These are phyloP conservation scores for Leishmania mexicana DNA, from an alignment of 208 protist genomes.

Conservation along the genomic window DNA sequence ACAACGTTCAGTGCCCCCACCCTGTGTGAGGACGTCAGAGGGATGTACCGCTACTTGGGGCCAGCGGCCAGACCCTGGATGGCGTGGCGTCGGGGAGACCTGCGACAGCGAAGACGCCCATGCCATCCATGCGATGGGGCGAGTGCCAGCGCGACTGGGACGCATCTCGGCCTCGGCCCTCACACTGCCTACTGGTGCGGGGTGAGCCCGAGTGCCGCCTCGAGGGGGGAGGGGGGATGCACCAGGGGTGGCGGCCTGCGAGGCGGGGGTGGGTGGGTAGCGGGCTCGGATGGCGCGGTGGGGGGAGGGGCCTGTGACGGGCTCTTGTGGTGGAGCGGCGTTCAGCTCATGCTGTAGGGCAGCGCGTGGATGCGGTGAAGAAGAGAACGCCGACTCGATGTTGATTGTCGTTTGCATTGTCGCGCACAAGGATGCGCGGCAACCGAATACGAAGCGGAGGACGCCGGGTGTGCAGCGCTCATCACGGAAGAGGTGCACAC, in stretches of 20 bases:
- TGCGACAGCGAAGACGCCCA: neutral
- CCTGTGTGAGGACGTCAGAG: neutral
- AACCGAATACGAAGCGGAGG: neutral
- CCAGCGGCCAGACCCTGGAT: neutral
- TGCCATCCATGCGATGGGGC: neutral
- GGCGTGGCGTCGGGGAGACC: neutral
- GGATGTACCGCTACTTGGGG: neutral
- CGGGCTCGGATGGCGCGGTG: too few relatives aligned
- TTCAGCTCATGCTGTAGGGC: neutral
- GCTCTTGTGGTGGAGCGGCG: too few relatives aligned
- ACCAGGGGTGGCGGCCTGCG: neutral
- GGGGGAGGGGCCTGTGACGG: too few relatives aligned
- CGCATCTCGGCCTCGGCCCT: neutral
- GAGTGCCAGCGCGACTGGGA: neutral
- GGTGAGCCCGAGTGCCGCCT: too few relatives aligned
- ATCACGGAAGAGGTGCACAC: neutral
- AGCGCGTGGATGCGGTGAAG: neutral
- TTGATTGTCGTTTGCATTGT: neutral
- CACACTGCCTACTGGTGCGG: neutral
- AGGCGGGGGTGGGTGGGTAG: neutral
- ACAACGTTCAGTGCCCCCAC: neutral
- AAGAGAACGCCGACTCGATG: neutral
- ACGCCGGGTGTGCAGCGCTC: neutral
- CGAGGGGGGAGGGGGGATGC: too few relatives aligned
- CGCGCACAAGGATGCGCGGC: neutral